Base-by-base conservation (phyloP, 768 basidiomycete genomes). In the Lactarius hengduanensis region DNA sequence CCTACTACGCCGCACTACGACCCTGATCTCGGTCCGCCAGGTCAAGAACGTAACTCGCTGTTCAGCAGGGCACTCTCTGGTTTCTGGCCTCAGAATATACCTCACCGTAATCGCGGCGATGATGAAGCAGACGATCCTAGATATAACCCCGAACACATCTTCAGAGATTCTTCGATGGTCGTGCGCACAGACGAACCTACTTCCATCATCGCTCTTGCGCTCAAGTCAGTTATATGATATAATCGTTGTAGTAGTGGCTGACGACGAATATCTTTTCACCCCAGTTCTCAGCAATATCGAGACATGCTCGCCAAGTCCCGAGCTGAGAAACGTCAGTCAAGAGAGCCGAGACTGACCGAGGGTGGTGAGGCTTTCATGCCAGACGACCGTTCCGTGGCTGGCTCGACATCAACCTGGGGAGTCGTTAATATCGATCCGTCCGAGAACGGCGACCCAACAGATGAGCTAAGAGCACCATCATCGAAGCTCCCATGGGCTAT, bases 171-270 rank as follows among this genome's bases (percentile, higher is more conserved):
- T 18, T 88, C 90, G 2, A 96, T 98, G 86, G 88, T 98, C 59
- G 90, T 99, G 22, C 85, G 96, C 22, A 94, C 94, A 22, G 95
- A 98, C 75, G 97, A 99, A 73, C 97, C 96, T 2, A 97, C 96
- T 0, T 98, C 96, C 20, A 97, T 98, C 73, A 95, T 98, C 69
- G 96, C 97, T 8, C 87, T 98, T 64, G 93, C 94, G 6, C 78
- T 99, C 58, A 92, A 90, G 93, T 94, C 72, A 72, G 86, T 77
- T 9, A 53, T 18, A 15, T 53, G 11, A 53, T 28, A 26, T 59
- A 58, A 16, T 36, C n/a, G 26, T 32, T 22, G 22, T 28, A 28
- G 26, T 45, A 26, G 32, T 38, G 2, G 50, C 57, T 18, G 36
- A 45, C 62, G 15, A 36, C 22, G n/a, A 18, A 63, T 63, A 47